These are phyloP conservation scores for Arabidopsis arenosa DNA, from an alignment of 345 rosid genomes.

Conservation along the genomic window DNA sequence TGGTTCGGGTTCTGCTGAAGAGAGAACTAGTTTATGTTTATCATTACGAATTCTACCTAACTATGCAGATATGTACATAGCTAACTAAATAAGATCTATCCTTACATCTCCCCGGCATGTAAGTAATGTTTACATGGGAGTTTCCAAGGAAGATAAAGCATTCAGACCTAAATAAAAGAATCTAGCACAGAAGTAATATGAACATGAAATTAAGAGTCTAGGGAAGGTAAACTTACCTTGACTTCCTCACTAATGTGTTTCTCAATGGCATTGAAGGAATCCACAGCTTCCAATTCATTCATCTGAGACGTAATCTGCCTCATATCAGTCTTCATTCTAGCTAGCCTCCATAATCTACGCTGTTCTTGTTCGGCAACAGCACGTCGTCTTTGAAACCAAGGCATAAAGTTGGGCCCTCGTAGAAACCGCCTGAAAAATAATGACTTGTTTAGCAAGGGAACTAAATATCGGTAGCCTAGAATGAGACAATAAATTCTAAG, in stretches of 20 bases:
- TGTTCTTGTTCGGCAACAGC: slow-evolving; percentile 86
- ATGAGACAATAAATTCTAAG: slow-evolving; percentile 15
- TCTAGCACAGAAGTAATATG: slow-evolving; percentile 13
- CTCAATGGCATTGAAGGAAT: slow-evolving; percentile 91
- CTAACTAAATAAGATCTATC: neutral
- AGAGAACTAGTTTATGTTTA: slow-evolving; percentile 2
- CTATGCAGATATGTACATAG: neutral
- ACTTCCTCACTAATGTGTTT: slow-evolving; percentile 71
- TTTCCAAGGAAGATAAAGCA: slow-evolving; percentile 15
- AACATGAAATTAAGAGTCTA: slow-evolving; percentile 1
- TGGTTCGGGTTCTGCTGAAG: neutral
- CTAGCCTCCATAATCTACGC: slow-evolving; percentile 81
- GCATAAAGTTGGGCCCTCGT: slow-evolving; percentile 86
- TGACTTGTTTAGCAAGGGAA: slow-evolving; percentile 28
- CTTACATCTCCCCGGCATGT: slow-evolving; percentile 8
- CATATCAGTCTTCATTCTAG: slow-evolving; percentile 82
- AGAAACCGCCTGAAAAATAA: slow-evolving; percentile 77
- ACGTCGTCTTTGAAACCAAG: slow-evolving; percentile 93
- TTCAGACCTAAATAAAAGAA: slow-evolving; percentile 11
- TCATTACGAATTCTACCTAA: neutral
- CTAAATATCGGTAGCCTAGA: neutral
- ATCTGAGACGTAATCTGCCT: slow-evolving; percentile 64
- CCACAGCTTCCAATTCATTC: slow-evolving; percentile 90
- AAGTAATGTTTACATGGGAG: neutral
- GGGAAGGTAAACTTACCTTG: slow-evolving; percentile 54